Base-by-base conservation (phyloP, 352 stramenopile species). In the Albugo candida region DNA sequence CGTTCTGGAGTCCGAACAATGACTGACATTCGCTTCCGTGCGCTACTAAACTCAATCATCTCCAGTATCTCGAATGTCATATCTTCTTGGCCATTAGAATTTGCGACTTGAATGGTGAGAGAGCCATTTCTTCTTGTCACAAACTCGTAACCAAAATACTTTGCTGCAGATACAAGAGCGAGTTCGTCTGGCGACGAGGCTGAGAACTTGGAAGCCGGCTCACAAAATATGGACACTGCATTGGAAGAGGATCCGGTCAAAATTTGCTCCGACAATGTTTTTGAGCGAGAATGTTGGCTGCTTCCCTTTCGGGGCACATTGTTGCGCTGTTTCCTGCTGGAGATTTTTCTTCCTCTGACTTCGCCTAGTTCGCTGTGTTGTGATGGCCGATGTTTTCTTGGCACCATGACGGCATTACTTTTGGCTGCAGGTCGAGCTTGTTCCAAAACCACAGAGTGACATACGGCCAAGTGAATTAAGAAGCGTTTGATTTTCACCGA, bases 1-100 rank as follows among this genome's bases (percentile, higher is more conserved):
- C 69, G 66, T 38, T 82, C 71, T 0, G 67, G 66, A 0, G 70
- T 77, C 36, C 89, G 67, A 12, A 97, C 76, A n/a, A 99, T 61
- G 16, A 99, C 92, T 5, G 88, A 97, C 94, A 99, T 99, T 45
- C 95, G 70, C 65, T 99, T 99, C 21, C 95, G 70, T n/a, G 94
- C 83, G 45, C 84, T 97, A 45, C 96, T 95, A 62, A 99, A 99
- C 52, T 97, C 94, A 55, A 98, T 97, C 50, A 98, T 81, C 38
- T 95, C 87, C 36, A 98, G 67, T 21, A 97, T 60, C 31, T 86
- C 65, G 48, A 83, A 95, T n/a, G 64, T 52, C 1, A 53, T 34
- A 34, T 76, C 54, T 14, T 78, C 71, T 18, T 60, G 21, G 5
- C 36, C 51, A 12, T 47, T 42, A 0, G 41, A 39, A 19, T 49